Percentiles rank a stretch among this genome's conserved stretches.
These are phyloP conservation scores for Lepiota venenata DNA, from an alignment of 768 basidiomycete species.

Conservation along the genomic window DNA sequence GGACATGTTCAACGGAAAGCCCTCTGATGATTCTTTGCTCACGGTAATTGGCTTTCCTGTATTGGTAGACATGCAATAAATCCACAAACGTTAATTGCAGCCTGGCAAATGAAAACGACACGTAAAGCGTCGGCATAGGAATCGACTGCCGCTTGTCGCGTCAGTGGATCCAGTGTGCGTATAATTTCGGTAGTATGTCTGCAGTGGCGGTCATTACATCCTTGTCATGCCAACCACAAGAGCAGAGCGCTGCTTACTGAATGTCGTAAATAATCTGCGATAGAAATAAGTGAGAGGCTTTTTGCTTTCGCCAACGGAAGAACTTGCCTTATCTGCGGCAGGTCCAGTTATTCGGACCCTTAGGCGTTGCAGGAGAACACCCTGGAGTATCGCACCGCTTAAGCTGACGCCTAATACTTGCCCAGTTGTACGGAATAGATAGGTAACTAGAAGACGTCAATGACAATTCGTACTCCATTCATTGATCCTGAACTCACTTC, in stretches of 20 bases:
- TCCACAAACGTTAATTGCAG: constrained; percentile 59
- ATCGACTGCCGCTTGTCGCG: constrained; percentile 60
- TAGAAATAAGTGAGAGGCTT: constrained; percentile 9
- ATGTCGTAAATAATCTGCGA: constrained; percentile 69
- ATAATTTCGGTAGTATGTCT: constrained; percentile 76
- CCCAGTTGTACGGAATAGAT: constrained; percentile 90
- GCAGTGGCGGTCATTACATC: constrained; percentile 3
- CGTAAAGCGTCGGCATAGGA: constrained; percentile 80
- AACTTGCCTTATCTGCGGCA: constrained; percentile 63
- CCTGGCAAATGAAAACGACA: constrained; percentile 81
- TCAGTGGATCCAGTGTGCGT: constrained; percentile 51
- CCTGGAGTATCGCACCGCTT: constrained; percentile 81
- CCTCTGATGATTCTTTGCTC: constrained; percentile 17
- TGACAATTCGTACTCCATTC: constrained; percentile 14
- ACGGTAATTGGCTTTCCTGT: constrained; percentile 69
- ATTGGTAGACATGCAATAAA: constrained; percentile 73
- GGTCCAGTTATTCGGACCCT: constrained; percentile 74
- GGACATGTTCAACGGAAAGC: not conserved
- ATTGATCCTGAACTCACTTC: constrained; percentile 55
- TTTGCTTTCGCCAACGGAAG: constrained; percentile 7
- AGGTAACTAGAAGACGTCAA: constrained; percentile 59
- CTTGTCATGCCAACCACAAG: constrained; percentile 7
- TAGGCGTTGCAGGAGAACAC: constrained; percentile 68
- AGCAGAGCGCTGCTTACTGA: constrained; percentile 18
- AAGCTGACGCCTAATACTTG: constrained; percentile 95